Evolutionary conservation across 768 basidiomycete genomes (phyloP), one percentile per base, ranked within the genome.

Genomic region (Kwoniella sp.): DNA sequence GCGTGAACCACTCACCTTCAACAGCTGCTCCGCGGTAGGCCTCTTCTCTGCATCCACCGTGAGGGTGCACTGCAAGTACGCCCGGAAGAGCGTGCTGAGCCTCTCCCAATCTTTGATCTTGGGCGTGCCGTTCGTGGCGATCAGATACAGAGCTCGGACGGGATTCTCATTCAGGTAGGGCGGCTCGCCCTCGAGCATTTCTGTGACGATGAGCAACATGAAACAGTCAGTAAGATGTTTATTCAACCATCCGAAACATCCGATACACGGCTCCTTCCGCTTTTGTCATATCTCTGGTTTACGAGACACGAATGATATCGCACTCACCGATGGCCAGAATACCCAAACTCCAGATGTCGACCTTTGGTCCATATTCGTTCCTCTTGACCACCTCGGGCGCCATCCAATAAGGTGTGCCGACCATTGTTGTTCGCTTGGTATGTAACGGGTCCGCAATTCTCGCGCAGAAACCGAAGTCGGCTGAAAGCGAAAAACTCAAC

Each of bases 351-450:
- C 93, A 96, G 56, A 96, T 92, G 73, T 95, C 93, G 23, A 95
- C 93, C 81, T 95, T 95, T 26, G 92, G 91, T 52, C 93, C 93
- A 75, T 96, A 96, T 81, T 93, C 92, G 82, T 95, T 94, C 80
- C 93, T 91, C 82, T 93, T 94, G 74, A 96, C 93, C 58, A 96
- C 92, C 80, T 96, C 93, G n/a, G 93, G 93, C 2, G 93, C 93
- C 93, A 96, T 96, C 93, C 93, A 95, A 82, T 95, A 95, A 0
- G 93, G 93, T 12, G 93, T 95, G 34, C 93, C 93, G 3, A 96
- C 93, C 93, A 95, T 95, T n/a, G 93, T 95, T 30, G 93, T 93
- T 58, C 93, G 90, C 82, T 95, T 95, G 5, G 79, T 68, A 52
- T 73, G 69, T 12, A 73, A 66, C 8, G 81, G 81, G 65, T 82